A percentile compares a stretch with the other conserved stretches of the same genome.
These are phyloP conservation scores for Aristolochia fimbriata DNA, from an alignment of 164 flowering plant species.

Conservation along the genomic window DNA sequence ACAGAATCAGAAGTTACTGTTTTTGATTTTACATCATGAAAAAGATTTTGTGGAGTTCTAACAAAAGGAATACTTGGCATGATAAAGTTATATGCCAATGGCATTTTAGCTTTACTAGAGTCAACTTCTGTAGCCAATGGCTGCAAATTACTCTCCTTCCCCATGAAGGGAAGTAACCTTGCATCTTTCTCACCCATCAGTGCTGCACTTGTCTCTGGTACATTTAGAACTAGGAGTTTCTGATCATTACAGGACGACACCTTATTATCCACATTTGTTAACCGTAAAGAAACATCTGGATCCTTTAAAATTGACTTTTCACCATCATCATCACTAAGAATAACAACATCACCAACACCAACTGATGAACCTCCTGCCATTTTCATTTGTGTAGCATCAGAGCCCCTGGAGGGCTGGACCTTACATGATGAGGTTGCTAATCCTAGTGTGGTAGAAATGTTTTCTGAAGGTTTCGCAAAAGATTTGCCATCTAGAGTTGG, in stretches of 20 bases:
- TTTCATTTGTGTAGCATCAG: neutral
- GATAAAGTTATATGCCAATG: conserved; percentile 3
- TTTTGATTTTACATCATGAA: conserved; percentile 9
- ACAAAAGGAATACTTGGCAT: neutral
- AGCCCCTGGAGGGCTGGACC: neutral
- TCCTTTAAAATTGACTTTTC: conserved; percentile 14
- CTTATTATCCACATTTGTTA: conserved; percentile 15
- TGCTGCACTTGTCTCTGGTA: conserved; percentile 24
- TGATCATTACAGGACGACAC: conserved; percentile 20
- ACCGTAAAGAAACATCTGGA: conserved; percentile 18
- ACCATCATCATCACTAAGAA: conserved; percentile 22
- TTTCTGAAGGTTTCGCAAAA: conserved; percentile 5
- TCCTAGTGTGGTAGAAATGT: neutral
- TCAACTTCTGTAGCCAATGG: conserved; percentile 15
- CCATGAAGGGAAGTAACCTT: conserved; percentile 10
- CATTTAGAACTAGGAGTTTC: conserved; percentile 16
- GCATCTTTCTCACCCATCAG: conserved; percentile 21
- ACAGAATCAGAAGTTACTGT: conserved; percentile 10
- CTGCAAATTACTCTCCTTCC: conserved; percentile 9
- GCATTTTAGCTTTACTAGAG: conserved; percentile 4
- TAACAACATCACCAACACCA: conserved; percentile 11
- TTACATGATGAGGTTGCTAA: too few species aligned
- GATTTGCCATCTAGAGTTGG: conserved; percentile 16
- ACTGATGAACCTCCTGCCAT: neutral
- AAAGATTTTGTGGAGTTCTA: conserved; percentile 5